Conservation (phyloP, 495 filamentous ascomycete species). For the Echria macrotheca region DNA sequence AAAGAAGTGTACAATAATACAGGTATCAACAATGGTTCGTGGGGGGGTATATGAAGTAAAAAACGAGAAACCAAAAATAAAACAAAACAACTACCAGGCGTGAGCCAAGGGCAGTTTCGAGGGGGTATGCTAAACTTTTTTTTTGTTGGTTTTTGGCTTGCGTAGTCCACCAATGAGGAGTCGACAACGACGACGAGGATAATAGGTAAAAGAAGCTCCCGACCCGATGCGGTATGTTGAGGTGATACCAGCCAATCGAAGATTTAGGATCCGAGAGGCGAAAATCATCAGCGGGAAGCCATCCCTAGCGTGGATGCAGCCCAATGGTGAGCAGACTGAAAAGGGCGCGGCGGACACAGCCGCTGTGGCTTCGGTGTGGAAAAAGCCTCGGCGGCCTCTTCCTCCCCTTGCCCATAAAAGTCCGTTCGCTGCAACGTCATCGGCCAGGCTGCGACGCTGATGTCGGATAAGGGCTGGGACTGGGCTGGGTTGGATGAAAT, state of each 20-base stretch:
- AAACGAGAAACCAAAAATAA: not conserved
- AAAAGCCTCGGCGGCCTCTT: slow-evolving; percentile 7
- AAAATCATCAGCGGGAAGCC: no score
- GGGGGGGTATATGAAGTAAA: not conserved
- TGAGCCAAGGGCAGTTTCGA: no score
- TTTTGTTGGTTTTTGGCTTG: not conserved
- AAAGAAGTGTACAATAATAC: not conserved
- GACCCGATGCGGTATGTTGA: not conserved
- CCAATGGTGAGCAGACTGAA: not conserved
- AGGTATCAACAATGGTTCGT: not conserved
- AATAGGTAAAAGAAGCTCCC: not conserved
- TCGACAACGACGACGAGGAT: not conserved
- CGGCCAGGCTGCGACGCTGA: not conserved
- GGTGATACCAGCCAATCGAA: not conserved
- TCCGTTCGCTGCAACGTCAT: not conserved
- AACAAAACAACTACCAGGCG: not conserved
- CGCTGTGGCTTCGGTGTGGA: not conserved
- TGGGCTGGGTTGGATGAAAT: not conserved
- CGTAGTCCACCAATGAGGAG: not conserved
- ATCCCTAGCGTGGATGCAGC: not conserved
- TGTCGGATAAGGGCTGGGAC: not conserved
- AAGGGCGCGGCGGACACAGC: not conserved
- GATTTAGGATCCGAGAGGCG: no score
- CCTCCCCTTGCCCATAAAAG: not conserved
- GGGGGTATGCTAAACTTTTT: no score